Evolutionary conservation across 345 rosid species (phyloP).

Genomic region (Corymbia maculata): DNA sequence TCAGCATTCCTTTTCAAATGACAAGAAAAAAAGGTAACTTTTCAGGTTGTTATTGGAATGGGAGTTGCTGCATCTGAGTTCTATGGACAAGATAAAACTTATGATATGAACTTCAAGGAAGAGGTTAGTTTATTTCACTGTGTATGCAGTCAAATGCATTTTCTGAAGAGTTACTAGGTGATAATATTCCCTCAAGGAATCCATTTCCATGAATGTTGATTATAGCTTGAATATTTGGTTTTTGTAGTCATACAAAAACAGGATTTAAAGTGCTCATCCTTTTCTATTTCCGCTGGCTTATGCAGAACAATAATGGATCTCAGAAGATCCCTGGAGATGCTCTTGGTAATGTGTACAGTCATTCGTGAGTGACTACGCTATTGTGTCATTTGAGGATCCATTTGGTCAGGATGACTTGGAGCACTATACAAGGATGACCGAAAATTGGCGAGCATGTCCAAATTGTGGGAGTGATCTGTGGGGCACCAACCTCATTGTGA

Average conservation of each 20-base stretch:
- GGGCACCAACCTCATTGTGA: constrained; percentile 92
- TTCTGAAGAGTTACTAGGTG: background rate
- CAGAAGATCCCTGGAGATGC: constrained; percentile 82
- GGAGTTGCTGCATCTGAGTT: constrained; percentile 96
- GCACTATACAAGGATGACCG: constrained; percentile 60
- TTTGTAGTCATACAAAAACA: background rate
- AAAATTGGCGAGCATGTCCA: constrained; percentile 69
- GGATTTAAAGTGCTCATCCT: background rate
- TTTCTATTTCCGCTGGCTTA: background rate
- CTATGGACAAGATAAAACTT: constrained; percentile 54
- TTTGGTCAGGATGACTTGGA: constrained; percentile 98
- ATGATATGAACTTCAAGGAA: constrained; percentile 79
- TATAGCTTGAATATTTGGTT: background rate
- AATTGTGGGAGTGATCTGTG: constrained; percentile 86
- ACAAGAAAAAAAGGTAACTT: too few species aligned
- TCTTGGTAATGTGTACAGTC: constrained; percentile 79
- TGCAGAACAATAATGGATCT: constrained; percentile 76
- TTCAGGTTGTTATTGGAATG: constrained; percentile 98
- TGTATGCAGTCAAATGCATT: background rate
- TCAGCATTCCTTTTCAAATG: too few species aligned
- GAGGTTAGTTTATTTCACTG: constrained; percentile 28
- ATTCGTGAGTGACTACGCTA: constrained; percentile 70
- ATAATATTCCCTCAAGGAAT: background rate
- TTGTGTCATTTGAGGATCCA: constrained; percentile 87
- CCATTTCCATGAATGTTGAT: background rate